Percentiles rank a stretch among this genome's conserved stretches.
Evolutionary conservation across 306 rosid species (phyloP).

Genomic region (Medicago ruthenica): DNA sequence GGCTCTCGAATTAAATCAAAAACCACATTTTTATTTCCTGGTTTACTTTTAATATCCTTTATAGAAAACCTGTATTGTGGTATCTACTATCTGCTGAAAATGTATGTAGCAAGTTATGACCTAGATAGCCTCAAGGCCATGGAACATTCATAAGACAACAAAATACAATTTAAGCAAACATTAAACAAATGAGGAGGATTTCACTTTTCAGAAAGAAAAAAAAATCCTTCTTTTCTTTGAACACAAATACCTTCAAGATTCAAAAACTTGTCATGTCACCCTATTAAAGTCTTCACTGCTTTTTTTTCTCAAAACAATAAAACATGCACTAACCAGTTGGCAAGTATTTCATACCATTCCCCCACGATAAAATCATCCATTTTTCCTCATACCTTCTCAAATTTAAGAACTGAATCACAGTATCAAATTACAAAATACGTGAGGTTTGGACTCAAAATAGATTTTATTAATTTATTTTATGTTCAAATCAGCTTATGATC

Average conservation of each 20-base stretch:
- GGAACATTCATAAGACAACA: slow-evolving; percentile 9
- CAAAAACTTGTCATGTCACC: slow-evolving; percentile 5
- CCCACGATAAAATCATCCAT: neutral
- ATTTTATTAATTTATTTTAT: neutral
- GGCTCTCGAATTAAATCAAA: neutral
- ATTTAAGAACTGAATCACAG: neutral
- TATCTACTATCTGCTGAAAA: neutral
- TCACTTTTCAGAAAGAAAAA: neutral
- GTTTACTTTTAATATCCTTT: neutral
- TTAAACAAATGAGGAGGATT: neutral
- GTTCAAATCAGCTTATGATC: slow-evolving; percentile 14
- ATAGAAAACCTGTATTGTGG: neutral
- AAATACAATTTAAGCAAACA: slow-evolving; percentile 17
- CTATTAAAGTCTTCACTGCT: slow-evolving; percentile 7
- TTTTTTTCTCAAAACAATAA: neutral
- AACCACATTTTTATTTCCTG: neutral
- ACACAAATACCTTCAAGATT: slow-evolving; percentile 1
- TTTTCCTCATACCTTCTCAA: neutral
- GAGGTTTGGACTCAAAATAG: neutral
- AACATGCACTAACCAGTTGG: neutral
- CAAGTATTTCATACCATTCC: neutral
- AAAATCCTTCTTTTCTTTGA: slow-evolving; percentile 14
- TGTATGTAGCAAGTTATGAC: neutral
- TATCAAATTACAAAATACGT: neutral
- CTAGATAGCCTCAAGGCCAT: neutral